A percentile compares a stretch with the other conserved stretches of the same genome.
These are phyloP conservation scores for Phytophthora rubi DNA, from an alignment of 352 stramenopile genomes.

Conservation along the genomic window DNA sequence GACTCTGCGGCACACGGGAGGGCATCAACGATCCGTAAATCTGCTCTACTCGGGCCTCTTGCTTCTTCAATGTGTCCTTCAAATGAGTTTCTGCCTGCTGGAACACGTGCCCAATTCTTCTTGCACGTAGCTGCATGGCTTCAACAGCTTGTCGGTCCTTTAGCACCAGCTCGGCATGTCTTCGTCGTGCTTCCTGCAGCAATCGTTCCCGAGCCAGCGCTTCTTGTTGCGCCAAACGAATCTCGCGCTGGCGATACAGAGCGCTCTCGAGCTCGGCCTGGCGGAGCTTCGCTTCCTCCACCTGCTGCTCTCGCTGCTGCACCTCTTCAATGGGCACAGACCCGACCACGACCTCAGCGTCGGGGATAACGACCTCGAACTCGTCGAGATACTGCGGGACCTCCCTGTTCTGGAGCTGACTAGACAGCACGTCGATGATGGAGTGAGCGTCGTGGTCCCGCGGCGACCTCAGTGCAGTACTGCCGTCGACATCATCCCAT, in stretches of 20 bases:
- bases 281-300: constrained; percentile 61
- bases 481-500: constrained; percentile 44
- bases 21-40: constrained; percentile 62
- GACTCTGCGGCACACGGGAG: constrained; percentile 45
- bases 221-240: constrained; percentile 55
- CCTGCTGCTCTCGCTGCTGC: constrained; percentile 61
- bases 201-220: constrained; percentile 39
- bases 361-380: constrained; percentile 74
- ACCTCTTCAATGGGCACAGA: constrained; percentile 66
- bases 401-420: constrained; percentile 45
- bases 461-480: constrained; percentile 10
- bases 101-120: constrained; percentile 73
- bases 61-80: constrained; percentile 51
- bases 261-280: constrained; percentile 58
- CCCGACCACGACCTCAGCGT: constrained; percentile 67
- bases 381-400: constrained; percentile 69
- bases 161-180: constrained; percentile 46
- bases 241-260: constrained; percentile 56
- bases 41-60: constrained; percentile 70
- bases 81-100: constrained; percentile 73
- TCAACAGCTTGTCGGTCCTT: constrained; percentile 59
- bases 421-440: constrained; percentile 59
- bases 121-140: constrained; percentile 49
- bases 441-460: constrained; percentile 36
- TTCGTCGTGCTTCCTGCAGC: constrained; percentile 44